Base-by-base conservation (phyloP, 2,329 filamentous ascomycete genomes). In the Scytalidium lignicola region DNA sequence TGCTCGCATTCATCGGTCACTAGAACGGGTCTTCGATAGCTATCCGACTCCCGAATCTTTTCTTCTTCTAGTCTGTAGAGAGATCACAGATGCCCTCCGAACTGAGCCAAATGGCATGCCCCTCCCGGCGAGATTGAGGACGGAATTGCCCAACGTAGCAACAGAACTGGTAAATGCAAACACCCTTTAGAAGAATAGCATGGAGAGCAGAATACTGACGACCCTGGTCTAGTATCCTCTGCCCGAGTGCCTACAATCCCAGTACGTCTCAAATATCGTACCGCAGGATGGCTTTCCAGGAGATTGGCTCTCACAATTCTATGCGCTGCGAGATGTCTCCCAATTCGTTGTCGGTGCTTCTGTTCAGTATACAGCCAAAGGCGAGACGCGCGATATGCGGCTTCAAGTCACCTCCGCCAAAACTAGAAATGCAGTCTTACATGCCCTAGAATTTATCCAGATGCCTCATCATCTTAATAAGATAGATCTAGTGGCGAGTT, bases 331-430 rank as follows among this genome's bases (percentile, higher is more conserved):
- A 50, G 69, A 72, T 57, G 58, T 70, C 8, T 63, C 66, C 0
- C 64, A 67, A 12, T 71, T 68, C 46, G 59, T 70, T 2, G 62
- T 70, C 8, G 68, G 64, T 12, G 68, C 69, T 12, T 70, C 66
- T 1, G 49, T 72, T 21, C 69, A 72, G 41, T 67, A 68, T 49
- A 53, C 58, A 2, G 63, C 65, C 12, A 67, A 68, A 44, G 53
- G 59, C 43, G 68, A 68, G 43, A 65, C 58, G 4, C 58, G 60
- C n/a, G 62, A 69, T 55, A 40, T 64, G 19, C 62, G 58, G 8
- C 61, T 71, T 6, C 64, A 65, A 43, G 51, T 63, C 3, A 59
- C 63, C 1, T 67, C 66, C 9, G 62, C 65, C 9, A 60, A 58
- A 23, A 64, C 67, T 32, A 59, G 69, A 43, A 68, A 69, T 53